Percentiles rank a stretch among this genome's conserved stretches.
Evolutionary conservation across 345 rosid genomes (phyloP).

Genomic region (Firmiana major): DNA sequence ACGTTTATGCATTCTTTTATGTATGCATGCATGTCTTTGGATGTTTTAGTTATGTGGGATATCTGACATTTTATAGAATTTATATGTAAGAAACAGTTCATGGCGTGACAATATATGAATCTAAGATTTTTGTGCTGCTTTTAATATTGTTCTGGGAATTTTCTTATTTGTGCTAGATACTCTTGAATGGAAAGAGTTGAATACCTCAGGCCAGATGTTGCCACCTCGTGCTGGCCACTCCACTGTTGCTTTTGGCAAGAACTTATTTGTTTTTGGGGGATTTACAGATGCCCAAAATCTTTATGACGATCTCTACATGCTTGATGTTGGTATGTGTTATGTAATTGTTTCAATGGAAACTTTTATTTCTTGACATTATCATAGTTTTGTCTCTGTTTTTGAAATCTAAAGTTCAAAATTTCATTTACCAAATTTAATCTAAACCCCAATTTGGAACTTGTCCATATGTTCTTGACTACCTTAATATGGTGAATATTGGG

Average conservation of each 20-base stretch:
- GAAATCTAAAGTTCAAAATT: neutral
- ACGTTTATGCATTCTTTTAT: neutral
- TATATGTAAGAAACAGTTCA: neutral
- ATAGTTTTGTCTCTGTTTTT: neutral
- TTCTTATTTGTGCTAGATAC: conserved; percentile 49
- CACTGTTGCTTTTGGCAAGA: conserved; percentile 81
- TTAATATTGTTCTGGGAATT: conserved; percentile 15
- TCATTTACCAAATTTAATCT: neutral
- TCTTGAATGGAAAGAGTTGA: conserved; percentile 84
- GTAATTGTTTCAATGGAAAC: neutral
- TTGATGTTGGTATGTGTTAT: conserved; percentile 74
- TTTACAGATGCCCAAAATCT: conserved; percentile 92
- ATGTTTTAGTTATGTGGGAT: neutral
- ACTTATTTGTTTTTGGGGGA: conserved; percentile 92
- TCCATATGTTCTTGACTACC: neutral
- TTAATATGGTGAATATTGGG: neutral
- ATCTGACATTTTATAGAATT: neutral
- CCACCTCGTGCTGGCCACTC: conserved; percentile 98
- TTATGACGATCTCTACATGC: conserved; percentile 76
- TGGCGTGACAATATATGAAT: conserved; percentile 10
- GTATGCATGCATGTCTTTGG: neutral
- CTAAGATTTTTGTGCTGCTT: neutral
- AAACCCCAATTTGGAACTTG: conserved; percentile 8
- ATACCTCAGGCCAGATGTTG: conserved; percentile 70
- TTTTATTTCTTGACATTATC: neutral